Evolutionary conservation across 179 eudicot species (phyloP), one percentile per base, ranked within the genome.

Genomic region (Beta corolliflora): DNA sequence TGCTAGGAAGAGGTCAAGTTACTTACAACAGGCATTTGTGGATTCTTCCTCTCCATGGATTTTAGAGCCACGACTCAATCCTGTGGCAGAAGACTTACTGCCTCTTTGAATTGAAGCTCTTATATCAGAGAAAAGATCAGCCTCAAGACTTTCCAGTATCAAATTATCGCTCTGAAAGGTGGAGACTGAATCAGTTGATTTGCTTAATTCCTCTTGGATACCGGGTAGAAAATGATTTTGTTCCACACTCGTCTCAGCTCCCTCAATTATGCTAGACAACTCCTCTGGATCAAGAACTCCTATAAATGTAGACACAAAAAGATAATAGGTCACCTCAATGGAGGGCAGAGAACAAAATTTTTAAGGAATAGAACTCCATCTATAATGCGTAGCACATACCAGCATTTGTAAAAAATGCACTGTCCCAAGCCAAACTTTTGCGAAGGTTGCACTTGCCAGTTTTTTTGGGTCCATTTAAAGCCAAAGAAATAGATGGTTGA

Each of bases 351-450:
- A 56, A 44, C 25, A 36, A 23, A 2, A 46, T 65, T 21, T 46
- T 23, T 61, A 71, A 60, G 44, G 44, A 14, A 64, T 31, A 71
- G 56, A 55, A 45, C 61, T 84, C 31, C 14, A 23, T 44, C 10
- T 41, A 74, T 66, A 55, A 16, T 10, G 23, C 63, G 52, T 44
- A 71, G 64, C 58, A 70, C 82, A 80, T 83, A 95, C 98, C 97
- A 81, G 91, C 94, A 89, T 88, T 89, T 5, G 93, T 94, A 81
- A 96, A 94, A 89, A 96, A 94, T 44, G 98, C 98, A 81, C 87
- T 90, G 78, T 96, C 97, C 98, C 99, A 96, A 21, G 98, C 98
- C 89, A 96, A 90, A 86, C 99, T 96, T 83, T 94, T 92, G 46
- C 98, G 97, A 80, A 96, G 80, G 80, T 96, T 96, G 73, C 84